Conservation (phyloP, 2,329 filamentous ascomycete genomes). For the Aspergillus quadrilineatus region DNA sequence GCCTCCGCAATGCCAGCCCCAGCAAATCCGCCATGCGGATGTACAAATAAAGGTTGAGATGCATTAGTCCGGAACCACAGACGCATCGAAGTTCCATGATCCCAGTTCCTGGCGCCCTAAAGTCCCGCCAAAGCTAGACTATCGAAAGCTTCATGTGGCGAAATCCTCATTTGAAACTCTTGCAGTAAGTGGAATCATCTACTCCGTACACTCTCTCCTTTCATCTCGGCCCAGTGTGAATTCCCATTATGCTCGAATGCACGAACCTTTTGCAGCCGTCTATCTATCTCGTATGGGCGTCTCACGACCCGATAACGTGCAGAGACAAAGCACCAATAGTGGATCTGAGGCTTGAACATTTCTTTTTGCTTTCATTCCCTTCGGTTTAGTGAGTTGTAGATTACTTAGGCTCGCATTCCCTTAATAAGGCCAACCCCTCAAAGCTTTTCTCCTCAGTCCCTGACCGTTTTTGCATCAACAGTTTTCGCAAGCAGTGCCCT, state of each 20-base stretch:
- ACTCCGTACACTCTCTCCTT: background rate
- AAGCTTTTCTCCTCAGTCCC: background rate
- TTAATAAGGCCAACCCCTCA: background rate
- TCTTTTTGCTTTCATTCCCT: background rate
- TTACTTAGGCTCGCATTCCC: background rate
- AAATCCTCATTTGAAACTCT: background rate
- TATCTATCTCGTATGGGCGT: background rate
- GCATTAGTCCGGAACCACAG: constrained; percentile 21
- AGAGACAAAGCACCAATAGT: background rate
- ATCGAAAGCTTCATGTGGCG: background rate
- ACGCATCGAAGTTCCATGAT: constrained; percentile 18
- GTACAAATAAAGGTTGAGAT: constrained; percentile 10
- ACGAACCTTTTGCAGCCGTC: background rate
- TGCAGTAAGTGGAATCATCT: background rate
- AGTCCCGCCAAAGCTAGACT: constrained; percentile 18
- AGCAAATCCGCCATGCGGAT: background rate
- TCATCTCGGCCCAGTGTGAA: background rate
- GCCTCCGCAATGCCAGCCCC: background rate
- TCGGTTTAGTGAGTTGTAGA: background rate
- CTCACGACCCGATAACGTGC: background rate
- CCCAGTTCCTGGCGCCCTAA: constrained; percentile 13
- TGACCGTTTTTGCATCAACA: background rate
- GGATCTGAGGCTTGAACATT: background rate
- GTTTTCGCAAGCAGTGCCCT: too few species aligned
- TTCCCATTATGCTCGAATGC: background rate